Base-by-base conservation (phyloP, 805 yeast genomes). In the Yarrowia deformans region DNA sequence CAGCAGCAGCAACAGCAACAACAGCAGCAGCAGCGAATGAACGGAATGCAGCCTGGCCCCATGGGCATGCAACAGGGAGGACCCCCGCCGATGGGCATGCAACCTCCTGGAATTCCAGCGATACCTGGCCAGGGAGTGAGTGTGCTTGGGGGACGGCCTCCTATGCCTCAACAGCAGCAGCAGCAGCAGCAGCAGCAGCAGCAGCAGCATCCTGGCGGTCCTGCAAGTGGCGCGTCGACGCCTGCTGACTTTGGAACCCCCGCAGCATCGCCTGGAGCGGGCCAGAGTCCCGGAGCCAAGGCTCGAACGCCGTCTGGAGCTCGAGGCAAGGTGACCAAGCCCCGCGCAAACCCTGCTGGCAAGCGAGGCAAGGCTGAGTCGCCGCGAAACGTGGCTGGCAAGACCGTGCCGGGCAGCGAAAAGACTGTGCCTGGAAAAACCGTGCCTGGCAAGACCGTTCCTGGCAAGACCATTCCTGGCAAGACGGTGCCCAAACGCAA, bases 1-100 rank as follows among this genome's bases (percentile, higher is more conserved):
- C 43, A 40, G 37, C 71, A 23, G 61, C 69, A 66, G 40, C 70
- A 50, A 69, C 74, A 43, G 23, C 67, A 58, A 76, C 77, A 34
- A 69, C 74, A 19, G 73, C 69, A 58, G 72, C 77, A 48, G 73
- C 76, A 13, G 75, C 71, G 8, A 75, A 73, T 63, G 74, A 77
- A 16, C 72, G 73, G 23, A 55, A 71, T 35, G 71, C 72, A 42
- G 72, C 75, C 8, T 69, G 34, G 23, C 12, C 68, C 37, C 14
- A 37, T 50, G 50, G 68, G 71, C 12, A 45, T 55, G 69, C 72
- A 58, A 18, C 61, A 43, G 39, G 52, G 52, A 23, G 29, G 29
- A 23, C 29, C 29, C 4, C 69, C 49, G 3, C 63, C 63, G 1
- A 64, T 42, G 52, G 61, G 69, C 13, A 37, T 39, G 49, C 68